Percentiles rank a stretch among this genome's conserved stretches.
Conservation (phyloP, 768 basidiomycete species). For the Lactifluus subvellereus region DNA sequence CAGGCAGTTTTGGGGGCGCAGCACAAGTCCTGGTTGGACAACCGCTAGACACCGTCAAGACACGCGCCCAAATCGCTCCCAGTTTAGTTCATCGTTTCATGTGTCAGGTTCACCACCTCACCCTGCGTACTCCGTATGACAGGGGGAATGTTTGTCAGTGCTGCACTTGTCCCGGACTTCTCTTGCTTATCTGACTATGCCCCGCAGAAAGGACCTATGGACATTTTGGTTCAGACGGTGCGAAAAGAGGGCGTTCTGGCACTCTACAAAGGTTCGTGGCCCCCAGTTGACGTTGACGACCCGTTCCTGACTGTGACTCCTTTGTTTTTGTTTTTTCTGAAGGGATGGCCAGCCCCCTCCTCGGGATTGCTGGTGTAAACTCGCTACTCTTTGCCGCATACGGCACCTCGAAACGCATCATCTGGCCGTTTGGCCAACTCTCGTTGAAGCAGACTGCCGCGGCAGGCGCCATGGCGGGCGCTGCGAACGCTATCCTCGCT, state of each 20-base stretch:
- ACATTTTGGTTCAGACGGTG: constrained; percentile 77
- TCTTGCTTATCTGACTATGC: neutral
- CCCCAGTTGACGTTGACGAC: neutral
- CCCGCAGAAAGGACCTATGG: constrained; percentile 83
- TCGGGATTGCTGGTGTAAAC: constrained; percentile 95
- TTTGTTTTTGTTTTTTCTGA: neutral
- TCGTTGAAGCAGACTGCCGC: constrained; percentile 72
- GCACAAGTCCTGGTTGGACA: constrained; percentile 95
- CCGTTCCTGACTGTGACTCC: neutral
- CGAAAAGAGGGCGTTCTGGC: constrained; percentile 87
- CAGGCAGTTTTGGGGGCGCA: constrained; percentile 89
- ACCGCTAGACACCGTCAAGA: constrained; percentile 84
- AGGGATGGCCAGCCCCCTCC: constrained; percentile 88
- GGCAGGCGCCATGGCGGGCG: constrained; percentile 92
- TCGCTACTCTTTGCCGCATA: constrained; percentile 92
- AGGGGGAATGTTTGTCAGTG: constrained; percentile 87
- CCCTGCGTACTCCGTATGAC: neutral
- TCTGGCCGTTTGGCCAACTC: constrained; percentile 86
- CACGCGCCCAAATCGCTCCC: constrained; percentile 80
- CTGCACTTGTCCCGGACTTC: neutral
- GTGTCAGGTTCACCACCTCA: constrained; percentile 9
- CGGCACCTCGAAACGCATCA: constrained; percentile 67
- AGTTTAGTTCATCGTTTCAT: constrained; percentile 42
- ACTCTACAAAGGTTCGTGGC: constrained; percentile 77
- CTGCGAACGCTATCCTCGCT: constrained; percentile 82